Conservation (phyloP, 2,329 filamentous ascomycete genomes). For the Verticillium nubilum region DNA sequence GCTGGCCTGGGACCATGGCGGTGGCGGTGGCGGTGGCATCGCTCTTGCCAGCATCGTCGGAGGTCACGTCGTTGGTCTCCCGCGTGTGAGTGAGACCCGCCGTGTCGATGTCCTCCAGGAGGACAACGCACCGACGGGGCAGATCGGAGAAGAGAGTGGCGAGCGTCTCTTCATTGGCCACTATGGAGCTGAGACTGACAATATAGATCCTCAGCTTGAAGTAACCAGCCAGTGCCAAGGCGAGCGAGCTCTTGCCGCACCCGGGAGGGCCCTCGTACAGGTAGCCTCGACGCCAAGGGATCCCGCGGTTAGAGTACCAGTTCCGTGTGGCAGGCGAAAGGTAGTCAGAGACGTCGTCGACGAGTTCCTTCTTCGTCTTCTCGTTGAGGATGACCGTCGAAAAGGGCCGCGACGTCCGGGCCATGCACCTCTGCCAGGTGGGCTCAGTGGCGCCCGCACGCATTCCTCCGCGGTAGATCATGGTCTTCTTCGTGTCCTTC, state of each 20-base stretch:
- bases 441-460: constrained; percentile 35
- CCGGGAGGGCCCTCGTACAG: constrained; percentile 76
- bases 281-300: constrained; percentile 81
- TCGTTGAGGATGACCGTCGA: constrained; percentile 62
- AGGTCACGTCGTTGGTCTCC: constrained; percentile 21
- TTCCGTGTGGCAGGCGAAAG: constrained; percentile 55
- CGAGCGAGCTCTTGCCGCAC: constrained; percentile 71
- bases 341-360: constrained; percentile 59
- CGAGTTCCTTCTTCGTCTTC: constrained; percentile 51
- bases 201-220: constrained; percentile 70
- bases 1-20: constrained; percentile 24
- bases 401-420: constrained; percentile 54
- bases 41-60: constrained; percentile 14
- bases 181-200: constrained; percentile 58
- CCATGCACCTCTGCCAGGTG: constrained; percentile 57
- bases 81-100: constrained; percentile 62
- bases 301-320: constrained; percentile 83
- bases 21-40: constrained; percentile 16
- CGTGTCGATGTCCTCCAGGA: constrained; percentile 72
- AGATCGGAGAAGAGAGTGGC: constrained; percentile 59
- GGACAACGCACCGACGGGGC: constrained; percentile 64
- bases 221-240: constrained; percentile 63
- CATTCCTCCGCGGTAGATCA: constrained; percentile 56
- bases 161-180: constrained; percentile 61
- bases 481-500: constrained; percentile 56